Evolutionary conservation across 257 asterid species (phyloP).

Genomic region (Hygrophila difformis): DNA sequence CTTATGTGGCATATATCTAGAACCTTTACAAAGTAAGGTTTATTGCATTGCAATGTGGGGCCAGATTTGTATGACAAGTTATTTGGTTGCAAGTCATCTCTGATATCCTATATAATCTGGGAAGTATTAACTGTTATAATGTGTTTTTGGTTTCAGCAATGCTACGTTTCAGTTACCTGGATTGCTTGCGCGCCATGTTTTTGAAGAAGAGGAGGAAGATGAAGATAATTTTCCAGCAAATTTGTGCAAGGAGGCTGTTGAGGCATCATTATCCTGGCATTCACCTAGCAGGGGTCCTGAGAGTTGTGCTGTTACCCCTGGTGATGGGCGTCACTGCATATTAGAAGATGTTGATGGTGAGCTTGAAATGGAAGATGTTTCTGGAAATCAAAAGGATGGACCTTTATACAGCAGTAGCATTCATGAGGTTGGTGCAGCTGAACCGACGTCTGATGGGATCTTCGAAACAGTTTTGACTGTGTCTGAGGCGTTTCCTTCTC

Average conservation of each 20-base stretch:
- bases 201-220: constrained; percentile 63
- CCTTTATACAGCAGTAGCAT: constrained; percentile 17
- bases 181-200: constrained; percentile 30
- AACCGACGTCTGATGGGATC: constrained; percentile 21
- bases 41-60: neutral
- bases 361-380: constrained; percentile 99
- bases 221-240: constrained; percentile 37
- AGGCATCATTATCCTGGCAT: constrained; percentile 30
- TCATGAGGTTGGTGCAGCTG: constrained; percentile 17
- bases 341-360: constrained; percentile 97
- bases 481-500: constrained; percentile 47
- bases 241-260: constrained; percentile 32
- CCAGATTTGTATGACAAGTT: neutral
- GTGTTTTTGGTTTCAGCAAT: constrained; percentile 36
- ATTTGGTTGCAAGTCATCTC: neutral
- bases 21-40: neutral
- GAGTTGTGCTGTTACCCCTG: constrained; percentile 48
- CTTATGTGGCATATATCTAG: neutral
- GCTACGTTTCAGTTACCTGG: constrained; percentile 60
- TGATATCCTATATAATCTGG: neutral
- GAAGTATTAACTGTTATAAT: too few species aligned
- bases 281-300: constrained; percentile 51
- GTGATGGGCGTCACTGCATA: constrained; percentile 74
- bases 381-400: constrained; percentile 68
- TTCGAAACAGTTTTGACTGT: constrained; percentile 27